Conservation (phyloP, 2,329 filamentous ascomycete genomes). For the Mycosphaerelloides madeirae region DNA sequence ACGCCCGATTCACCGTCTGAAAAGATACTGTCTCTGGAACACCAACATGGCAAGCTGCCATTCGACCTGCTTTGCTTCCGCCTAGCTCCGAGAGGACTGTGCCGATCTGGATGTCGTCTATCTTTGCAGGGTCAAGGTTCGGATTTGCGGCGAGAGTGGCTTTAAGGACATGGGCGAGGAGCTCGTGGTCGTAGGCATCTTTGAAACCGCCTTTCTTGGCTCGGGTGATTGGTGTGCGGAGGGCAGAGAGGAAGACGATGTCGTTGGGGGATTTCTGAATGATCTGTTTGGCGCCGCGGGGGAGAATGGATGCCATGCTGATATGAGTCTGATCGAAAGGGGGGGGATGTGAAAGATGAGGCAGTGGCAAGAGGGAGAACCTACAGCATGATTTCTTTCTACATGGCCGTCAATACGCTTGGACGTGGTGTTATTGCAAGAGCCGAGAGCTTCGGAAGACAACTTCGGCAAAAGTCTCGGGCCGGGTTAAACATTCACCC, state of each 20-base stretch:
- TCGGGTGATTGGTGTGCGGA: slow-evolving; percentile 81
- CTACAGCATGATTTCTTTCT: no score
- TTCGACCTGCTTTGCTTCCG: slow-evolving; percentile 82
- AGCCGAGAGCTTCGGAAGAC: no score
- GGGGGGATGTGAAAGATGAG: no score
- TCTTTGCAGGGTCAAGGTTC: slow-evolving; percentile 61
- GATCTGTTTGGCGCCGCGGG: slow-evolving; percentile 64
- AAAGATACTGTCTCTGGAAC: slow-evolving; percentile 68
- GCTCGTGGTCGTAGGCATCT: slow-evolving; percentile 85
- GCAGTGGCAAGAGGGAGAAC: no score
- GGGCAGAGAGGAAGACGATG: slow-evolving; percentile 82
- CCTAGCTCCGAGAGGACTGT: slow-evolving; percentile 88
- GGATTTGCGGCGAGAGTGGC: slow-evolving; percentile 70
- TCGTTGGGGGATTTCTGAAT: slow-evolving; percentile 75
- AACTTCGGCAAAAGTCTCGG: no score
- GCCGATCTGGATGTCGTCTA: slow-evolving; percentile 80
- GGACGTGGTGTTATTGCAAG: no score
- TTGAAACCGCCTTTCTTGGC: slow-evolving; percentile 79
- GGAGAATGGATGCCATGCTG: slow-evolving; percentile 41
- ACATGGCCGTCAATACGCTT: no score
- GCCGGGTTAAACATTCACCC: no score
- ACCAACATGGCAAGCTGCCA: slow-evolving; percentile 82
- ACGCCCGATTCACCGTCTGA: slow-evolving; percentile 85
- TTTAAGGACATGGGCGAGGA: slow-evolving; percentile 63
- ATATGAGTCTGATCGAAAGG: not conserved